Conservation (phyloP, 768 basidiomycete genomes). For the Auricularia heimuer region DNA sequence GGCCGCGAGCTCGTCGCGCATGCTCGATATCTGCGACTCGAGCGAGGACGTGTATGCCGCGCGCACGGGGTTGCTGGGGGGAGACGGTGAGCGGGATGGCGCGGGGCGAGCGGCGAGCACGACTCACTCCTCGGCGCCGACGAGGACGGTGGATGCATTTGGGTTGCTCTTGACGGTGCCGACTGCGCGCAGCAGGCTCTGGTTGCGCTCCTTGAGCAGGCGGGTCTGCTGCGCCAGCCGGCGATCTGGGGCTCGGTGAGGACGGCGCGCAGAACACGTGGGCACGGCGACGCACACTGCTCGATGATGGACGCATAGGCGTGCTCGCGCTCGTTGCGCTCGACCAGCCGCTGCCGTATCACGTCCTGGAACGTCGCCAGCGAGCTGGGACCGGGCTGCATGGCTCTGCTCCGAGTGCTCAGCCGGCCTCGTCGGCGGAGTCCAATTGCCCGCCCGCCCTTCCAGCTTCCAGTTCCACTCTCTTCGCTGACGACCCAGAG, state of each 20-base stretch:
- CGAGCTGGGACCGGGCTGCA: not conserved
- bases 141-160: slow-evolving; percentile 51
- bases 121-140: slow-evolving; percentile 64
- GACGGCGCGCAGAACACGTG: slow-evolving; percentile 9
- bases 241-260: slow-evolving; percentile 47
- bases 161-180: slow-evolving; percentile 57
- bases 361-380: slow-evolving; percentile 78
- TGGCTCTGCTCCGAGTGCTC: not conserved
- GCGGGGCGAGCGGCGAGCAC: slow-evolving; percentile 2
- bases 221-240: slow-evolving; percentile 88
- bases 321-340: slow-evolving; percentile 74
- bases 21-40: slow-evolving; percentile 85
- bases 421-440: not conserved
- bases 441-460: not conserved
- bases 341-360: slow-evolving; percentile 65
- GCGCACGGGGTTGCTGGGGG: slow-evolving; percentile 65
- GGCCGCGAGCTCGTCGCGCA: slow-evolving; percentile 86
- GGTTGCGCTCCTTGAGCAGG: slow-evolving; percentile 86
- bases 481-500: slow-evolving; percentile 12
- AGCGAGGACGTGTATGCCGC: slow-evolving; percentile 85
- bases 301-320: slow-evolving; percentile 80
- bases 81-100: not conserved
- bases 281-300: slow-evolving; percentile 56
- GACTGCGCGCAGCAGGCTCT: slow-evolving; percentile 76
- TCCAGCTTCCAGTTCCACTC: slow-evolving; percentile 7